Evolutionary conservation across 1,139 yeast genomes (phyloP).

Genomic region (Sugiyamaella sp.): DNA sequence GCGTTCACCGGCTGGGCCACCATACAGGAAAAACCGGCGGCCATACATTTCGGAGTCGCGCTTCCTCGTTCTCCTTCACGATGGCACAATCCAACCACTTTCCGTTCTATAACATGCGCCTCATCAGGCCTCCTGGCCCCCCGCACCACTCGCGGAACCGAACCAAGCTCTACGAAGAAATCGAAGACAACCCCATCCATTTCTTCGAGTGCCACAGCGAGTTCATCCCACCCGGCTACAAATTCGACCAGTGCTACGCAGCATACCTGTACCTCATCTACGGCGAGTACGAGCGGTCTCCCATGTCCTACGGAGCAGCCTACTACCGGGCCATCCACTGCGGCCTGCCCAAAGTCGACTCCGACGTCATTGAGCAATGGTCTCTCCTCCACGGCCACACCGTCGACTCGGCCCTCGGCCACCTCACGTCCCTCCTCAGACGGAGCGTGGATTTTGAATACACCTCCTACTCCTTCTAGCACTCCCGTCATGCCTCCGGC

Average conservation of each 20-base stretch:
- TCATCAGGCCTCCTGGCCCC: not conserved
- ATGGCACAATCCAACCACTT: too few species aligned
- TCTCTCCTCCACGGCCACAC: slow-evolving; percentile 1
- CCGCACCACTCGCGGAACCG: not conserved
- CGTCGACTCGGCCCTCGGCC: not conserved
- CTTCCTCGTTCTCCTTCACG: too few species aligned
- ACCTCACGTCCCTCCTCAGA: not conserved
- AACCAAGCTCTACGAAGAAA: not conserved
- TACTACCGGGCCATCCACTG: slow-evolving; percentile 10
- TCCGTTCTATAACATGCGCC: not conserved
- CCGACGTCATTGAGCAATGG: slow-evolving; percentile 8
- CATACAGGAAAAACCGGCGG: too few species aligned
- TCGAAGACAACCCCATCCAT: slow-evolving; percentile 5
- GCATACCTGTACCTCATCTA: not conserved
- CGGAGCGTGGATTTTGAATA: slow-evolving; percentile 4
- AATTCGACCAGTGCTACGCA: slow-evolving; percentile 11
- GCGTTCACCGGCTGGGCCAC: too few species aligned
- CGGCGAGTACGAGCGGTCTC: not conserved
- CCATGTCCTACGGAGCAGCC: not conserved
- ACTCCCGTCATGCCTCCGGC: not conserved
- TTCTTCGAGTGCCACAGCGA: slow-evolving; percentile 8
- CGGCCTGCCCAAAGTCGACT: slow-evolving; percentile 1
- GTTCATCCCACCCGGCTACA: slow-evolving; percentile 7
- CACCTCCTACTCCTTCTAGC: not conserved
- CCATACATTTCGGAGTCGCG: too few species aligned